Evolutionary conservation across 495 filamentous ascomycete genomes (phyloP).

Genomic region (Polyplosphaeria fusca): DNA sequence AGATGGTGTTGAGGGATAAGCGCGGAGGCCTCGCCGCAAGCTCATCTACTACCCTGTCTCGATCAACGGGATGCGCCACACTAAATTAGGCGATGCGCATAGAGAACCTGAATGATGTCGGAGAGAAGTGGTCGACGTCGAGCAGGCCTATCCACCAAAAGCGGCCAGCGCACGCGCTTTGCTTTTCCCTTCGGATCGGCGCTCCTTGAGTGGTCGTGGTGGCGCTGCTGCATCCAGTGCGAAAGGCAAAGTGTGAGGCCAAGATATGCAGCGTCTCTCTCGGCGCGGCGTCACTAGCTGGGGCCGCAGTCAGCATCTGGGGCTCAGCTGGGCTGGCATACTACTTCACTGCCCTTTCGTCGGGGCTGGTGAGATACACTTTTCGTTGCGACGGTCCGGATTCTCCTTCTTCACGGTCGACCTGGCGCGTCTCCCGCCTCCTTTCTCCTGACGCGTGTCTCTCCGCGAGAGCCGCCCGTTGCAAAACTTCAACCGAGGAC

Average conservation of each 20-base stretch:
- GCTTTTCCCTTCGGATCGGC: neutral
- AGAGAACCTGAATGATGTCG: too few species aligned
- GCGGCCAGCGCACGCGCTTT: neutral
- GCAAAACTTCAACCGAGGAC: neutral
- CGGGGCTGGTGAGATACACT: neutral
- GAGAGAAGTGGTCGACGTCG: too few species aligned
- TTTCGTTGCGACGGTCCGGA: neutral
- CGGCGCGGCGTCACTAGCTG: neutral
- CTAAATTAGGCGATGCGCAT: too few species aligned
- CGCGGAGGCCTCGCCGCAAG: too few species aligned
- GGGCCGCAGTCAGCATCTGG: neutral
- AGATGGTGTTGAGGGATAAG: too few species aligned
- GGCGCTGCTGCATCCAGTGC: neutral
- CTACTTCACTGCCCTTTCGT: neutral
- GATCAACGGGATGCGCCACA: too few species aligned
- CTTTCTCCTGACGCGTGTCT: slow-evolving; percentile 12
- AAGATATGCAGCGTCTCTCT: neutral
- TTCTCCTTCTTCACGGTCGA: neutral
- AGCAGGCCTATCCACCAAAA: too few species aligned
- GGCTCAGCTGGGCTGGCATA: neutral
- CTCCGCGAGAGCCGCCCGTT: slow-evolving; percentile 19
- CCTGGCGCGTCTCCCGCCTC: neutral
- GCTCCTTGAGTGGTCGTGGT: neutral
- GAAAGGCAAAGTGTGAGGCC: neutral
- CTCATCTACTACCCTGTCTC: too few species aligned